Conservation (phyloP, 2,329 filamentous ascomycete genomes). For the Stagonosporopsis cucurbitacearum region DNA sequence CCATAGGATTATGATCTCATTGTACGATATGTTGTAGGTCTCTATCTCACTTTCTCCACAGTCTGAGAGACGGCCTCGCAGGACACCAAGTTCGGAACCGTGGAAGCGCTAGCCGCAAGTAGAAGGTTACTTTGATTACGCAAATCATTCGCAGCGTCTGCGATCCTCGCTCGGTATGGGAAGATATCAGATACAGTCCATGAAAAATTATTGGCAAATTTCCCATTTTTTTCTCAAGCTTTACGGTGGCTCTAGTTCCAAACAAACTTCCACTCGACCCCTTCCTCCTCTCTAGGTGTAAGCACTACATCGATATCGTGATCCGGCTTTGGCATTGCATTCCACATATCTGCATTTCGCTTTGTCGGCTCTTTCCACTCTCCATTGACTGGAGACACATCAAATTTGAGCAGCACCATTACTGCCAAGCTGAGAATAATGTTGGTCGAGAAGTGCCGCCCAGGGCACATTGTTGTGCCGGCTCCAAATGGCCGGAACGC, state of each 20-base stretch:
- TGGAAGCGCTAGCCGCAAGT: conserved; percentile 1
- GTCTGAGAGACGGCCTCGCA: background rate
- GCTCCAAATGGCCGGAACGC: conserved; percentile 47
- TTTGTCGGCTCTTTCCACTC: conserved; percentile 33
- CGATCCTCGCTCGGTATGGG: conserved; percentile 1
- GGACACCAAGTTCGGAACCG: background rate
- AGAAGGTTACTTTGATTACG: background rate
- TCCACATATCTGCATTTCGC: conserved; percentile 38
- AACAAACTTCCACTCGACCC: conserved; percentile 29
- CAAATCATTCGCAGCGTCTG: background rate
- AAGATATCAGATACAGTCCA: background rate
- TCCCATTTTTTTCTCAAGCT: background rate
- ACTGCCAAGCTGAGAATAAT: conserved; percentile 43
- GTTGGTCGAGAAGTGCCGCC: conserved; percentile 47
- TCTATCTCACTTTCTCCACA: no score
- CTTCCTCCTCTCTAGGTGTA: conserved; percentile 3
- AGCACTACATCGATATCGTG: conserved; percentile 30
- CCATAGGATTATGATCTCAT: no score
- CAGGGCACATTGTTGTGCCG: conserved; percentile 46
- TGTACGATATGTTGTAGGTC: no score
- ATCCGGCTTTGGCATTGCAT: conserved; percentile 43
- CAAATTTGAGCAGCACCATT: conserved; percentile 44
- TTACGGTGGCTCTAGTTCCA: conserved; percentile 16
- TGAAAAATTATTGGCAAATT: background rate
- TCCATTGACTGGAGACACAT: conserved; percentile 33